Evolutionary conservation across 495 filamentous ascomycete species (phyloP), one percentile per base, ranked within the genome.

Genomic region (Opeltia flavorubescens): DNA sequence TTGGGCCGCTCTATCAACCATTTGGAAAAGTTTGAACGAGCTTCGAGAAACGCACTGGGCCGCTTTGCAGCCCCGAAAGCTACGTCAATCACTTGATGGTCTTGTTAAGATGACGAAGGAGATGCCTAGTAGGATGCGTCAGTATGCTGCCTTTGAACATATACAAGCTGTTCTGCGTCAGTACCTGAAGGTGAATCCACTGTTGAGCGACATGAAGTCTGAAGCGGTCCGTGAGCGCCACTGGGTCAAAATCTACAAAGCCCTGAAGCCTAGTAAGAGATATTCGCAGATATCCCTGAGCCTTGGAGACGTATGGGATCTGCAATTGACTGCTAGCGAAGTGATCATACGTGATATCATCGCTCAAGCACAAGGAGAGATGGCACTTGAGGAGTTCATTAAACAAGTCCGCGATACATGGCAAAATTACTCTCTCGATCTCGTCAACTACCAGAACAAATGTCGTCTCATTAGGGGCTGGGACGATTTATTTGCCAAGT

Each of bases 121-220:
- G 49, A 99, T 99, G 91, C 91, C 91, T 0, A 94, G 86, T 62
- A 80, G 91, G 36, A 99, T 96, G 93, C 80, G 91, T 40, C 91
- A 99, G 56, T 99, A 99, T 62, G 91, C 91, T 51, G 93, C 91
- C 11, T 99, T 99, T 61, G 91, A 96, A 62, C 89, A 99, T 55
- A 84, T 96, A 27, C 91, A 99, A 56, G 84, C 78, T 49, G 81
- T 89, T 23, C 74, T 96, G n/a, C 83, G 86, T 7, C 76, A 85
- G 54, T 69, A 89, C 20, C 69, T 95, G 54, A 95, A 94, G 61
- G 84, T 89, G 51, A 99, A 95, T 56, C 69, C 80, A 13, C 68
- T 96, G 21, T 69, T 99, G 4, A 71, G 80, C 2, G 91, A 99
- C 48, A 74, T 99, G 72, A 95, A 95, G 55, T 95, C 93, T 0